phyloP scores from a whole-genome alignment of 2,329 filamentous ascomycete species.

The Fusarium sp. region DNA sequence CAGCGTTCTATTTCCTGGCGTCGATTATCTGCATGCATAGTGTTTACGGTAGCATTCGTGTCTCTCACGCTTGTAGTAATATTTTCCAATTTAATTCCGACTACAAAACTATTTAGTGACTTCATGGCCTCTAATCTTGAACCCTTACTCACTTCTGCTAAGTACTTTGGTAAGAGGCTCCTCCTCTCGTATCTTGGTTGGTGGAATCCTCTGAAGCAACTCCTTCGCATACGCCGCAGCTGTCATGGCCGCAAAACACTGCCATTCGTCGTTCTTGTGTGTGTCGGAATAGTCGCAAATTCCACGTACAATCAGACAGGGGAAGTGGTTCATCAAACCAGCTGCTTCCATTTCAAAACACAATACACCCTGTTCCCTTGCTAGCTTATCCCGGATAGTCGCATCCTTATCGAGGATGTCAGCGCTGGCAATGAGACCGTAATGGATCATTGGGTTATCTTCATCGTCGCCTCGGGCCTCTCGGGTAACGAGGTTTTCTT shows the following conservation, averaged over 20 bases:
- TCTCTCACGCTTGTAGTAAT: too few relatives aligned
- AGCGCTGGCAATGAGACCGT: not conserved
- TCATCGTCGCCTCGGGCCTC: not conserved
- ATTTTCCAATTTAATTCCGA: too few relatives aligned
- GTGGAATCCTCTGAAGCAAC: not conserved
- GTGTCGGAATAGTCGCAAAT: conserved; percentile 52
- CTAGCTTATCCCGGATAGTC: not conserved
- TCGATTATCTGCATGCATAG: too few relatives aligned
- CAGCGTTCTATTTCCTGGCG: too few relatives aligned
- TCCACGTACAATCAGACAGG: conserved; percentile 48
- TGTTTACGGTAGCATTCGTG: too few relatives aligned
- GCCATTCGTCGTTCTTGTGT: conserved; percentile 31
- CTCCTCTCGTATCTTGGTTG: accelerated
- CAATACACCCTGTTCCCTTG: not conserved
- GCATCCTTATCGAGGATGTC: conserved; percentile 7
- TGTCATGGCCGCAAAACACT: not conserved
- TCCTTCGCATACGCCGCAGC: not conserved
- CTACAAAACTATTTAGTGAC: too few relatives aligned
- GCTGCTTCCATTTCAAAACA: conserved; percentile 18
- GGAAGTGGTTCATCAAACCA: conserved; percentile 16
- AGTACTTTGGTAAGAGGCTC: not conserved
- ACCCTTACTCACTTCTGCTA: not conserved
- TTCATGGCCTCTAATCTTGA: too few relatives aligned
- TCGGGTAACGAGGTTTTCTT: accelerated
- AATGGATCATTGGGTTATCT: not conserved